These are phyloP conservation scores for Coemansia sp. DNA, from an alignment of 192 early-diverging fungal genomes.

Conservation along the genomic window DNA sequence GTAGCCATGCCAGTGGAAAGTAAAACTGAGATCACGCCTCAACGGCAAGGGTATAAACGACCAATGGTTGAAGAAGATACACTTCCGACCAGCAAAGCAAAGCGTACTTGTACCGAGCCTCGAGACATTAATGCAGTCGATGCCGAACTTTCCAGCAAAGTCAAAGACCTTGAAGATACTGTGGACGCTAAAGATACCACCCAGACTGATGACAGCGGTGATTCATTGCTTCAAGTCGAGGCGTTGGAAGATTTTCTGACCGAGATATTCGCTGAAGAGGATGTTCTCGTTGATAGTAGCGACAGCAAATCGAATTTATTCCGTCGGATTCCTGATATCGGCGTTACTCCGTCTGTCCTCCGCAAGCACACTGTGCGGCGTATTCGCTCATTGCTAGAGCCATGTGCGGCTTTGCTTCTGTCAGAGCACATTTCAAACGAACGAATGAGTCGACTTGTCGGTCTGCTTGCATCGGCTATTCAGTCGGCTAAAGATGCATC, in stretches of 20 bases:
- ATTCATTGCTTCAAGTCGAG: constrained; percentile 3
- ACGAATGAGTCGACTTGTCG: constrained; percentile 18
- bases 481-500: constrained; percentile 25
- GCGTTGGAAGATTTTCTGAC: constrained; percentile 28
- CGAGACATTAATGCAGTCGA: not conserved
- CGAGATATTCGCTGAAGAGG: constrained; percentile 38
- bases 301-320: constrained; percentile 6
- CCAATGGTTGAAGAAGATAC: not conserved
- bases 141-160: not conserved
- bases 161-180: not conserved
- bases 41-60: not conserved
- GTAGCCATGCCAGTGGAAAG: constrained; percentile 3
- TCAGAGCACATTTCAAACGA: constrained; percentile 15
- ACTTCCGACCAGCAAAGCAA: not conserved
- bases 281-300: constrained; percentile 10
- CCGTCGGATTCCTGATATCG: not conserved
- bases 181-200: not conserved
- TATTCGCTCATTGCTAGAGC: constrained; percentile 15
- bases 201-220: not conserved
- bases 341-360: constrained; percentile 11
- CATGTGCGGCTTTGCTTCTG: constrained; percentile 20
- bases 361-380: constrained; percentile 28
- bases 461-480: constrained; percentile 25
- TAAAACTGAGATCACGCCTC: not conserved
- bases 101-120: constrained; percentile 3